Evolutionary conservation across 768 basidiomycete genomes (phyloP), one percentile per base, ranked within the genome.

Genomic region (Coprinopsis cinerea): DNA sequence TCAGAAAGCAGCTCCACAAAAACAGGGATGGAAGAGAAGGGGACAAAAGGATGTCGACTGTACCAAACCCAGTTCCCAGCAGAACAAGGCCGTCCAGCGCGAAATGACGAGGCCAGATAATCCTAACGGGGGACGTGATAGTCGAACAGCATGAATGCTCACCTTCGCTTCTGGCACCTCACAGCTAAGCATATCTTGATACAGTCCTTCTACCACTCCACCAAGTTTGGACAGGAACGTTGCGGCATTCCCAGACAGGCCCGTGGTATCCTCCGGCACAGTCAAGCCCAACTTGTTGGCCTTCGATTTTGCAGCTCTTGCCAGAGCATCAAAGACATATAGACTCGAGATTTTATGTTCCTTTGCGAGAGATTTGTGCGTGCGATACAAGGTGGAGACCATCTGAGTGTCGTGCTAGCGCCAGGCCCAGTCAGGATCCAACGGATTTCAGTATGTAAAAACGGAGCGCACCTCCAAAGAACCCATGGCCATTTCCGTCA

Each of bases 241-340:
- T 5, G 88, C 88, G 56, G 76, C 76, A 59, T 88, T 88, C 55
- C 87, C 86, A 53, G 76, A 77, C 45, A 66, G 67, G 32, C 77
- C 68, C 50, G 74, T 76, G 43, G 74, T 57, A 58, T 85, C 81
- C 74, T 44, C 78, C 55, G 77, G n/a, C n/a, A n/a, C n/a, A n/a
- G n/a, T 71, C 23, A 81, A 61, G 45, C 74, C 72, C 46, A 79
- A 77, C 64, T 92, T 93, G 59, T 71, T 81, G 39, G 74, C 81
- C 41, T 82, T 74, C 51, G 73, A 72, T 52, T 82, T 77, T 17
- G 92, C 91, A 15, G 85, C 92, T 51, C 95, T 83, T 36, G 91
- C 80, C 53, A 99, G 76, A 17, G 94, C 89, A 68, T 99, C 94
- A 63, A 99, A 90, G 34, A 86, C 82, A 67, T 98, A 99, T 44